These are phyloP conservation scores for Ogataea parapolymorpha DNA, from an alignment of 805 yeast species.

Conservation along the genomic window DNA sequence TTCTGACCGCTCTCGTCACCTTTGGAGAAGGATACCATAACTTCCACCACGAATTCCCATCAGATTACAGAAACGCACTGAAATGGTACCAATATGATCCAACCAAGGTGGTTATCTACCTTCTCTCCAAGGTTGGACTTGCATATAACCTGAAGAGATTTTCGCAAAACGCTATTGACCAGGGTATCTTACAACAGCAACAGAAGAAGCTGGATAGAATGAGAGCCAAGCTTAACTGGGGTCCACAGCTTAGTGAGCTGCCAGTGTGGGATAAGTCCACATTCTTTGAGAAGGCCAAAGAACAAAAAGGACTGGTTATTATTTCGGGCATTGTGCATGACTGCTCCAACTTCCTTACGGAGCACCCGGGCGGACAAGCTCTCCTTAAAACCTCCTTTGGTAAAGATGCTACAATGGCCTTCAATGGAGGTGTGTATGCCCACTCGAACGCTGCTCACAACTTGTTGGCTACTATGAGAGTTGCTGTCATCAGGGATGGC, in stretches of 20 bases:
- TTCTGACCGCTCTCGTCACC: conserved; percentile 75
- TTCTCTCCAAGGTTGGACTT: conserved; percentile 60
- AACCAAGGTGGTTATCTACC: conserved; percentile 62
- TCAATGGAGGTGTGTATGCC: conserved; percentile 82
- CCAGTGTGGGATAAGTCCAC: conserved; percentile 74
- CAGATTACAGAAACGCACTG: conserved; percentile 83
- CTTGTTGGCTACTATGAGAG: conserved; percentile 76
- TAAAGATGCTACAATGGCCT: conserved; percentile 80
- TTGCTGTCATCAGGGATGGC: conserved; percentile 71
- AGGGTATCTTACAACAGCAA: conserved; percentile 78
- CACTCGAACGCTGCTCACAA: conserved; percentile 87
- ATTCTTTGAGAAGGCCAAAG: conserved; percentile 49
- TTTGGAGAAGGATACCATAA: conserved; percentile 90
- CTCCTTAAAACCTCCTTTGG: conserved; percentile 68
- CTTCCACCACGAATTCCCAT: conserved; percentile 88
- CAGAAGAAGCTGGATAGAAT: conserved; percentile 71
- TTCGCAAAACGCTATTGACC: conserved; percentile 77
- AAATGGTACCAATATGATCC: conserved; percentile 90
- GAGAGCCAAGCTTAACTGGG: conserved; percentile 69
- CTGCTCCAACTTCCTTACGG: conserved; percentile 61
- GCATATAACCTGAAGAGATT: conserved; percentile 73
- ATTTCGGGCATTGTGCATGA: conserved; percentile 80
- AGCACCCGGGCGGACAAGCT: conserved; percentile 85
- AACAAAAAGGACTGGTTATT: conserved; percentile 57
- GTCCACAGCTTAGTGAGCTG: conserved; percentile 58